Evolutionary conservation across 176 grass and related monocot genomes (phyloP).

Genomic region (Tuctoria greenei): DNA sequence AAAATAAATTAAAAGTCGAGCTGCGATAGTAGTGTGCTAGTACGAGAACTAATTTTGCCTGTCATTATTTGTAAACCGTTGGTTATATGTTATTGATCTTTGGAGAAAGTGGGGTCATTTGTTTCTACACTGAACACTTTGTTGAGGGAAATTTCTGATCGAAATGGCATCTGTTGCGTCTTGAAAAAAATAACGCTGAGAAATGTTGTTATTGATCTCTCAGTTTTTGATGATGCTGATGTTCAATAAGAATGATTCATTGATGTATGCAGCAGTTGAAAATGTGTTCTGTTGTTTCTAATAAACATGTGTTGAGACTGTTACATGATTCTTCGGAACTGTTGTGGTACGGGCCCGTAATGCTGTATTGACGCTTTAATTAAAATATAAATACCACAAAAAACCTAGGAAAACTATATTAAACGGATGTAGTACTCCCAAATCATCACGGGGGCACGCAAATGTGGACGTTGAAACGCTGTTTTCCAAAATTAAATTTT

Average conservation of each 20-base stretch:
- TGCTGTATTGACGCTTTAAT: not conserved
- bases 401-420: not conserved
- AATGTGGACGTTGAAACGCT: not conserved
- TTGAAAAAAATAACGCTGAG: not conserved
- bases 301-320: too few species aligned
- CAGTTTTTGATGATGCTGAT: not conserved
- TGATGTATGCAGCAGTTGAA: not conserved
- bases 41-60: constrained; percentile 3
- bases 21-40: constrained; percentile 57
- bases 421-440: not conserved
- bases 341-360: not conserved
- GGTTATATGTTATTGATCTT: not conserved
- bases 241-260: not conserved
- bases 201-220: too few species aligned
- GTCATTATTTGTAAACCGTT: constrained; percentile 39
- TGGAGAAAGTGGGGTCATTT: constrained; percentile 8
- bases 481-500: not conserved
- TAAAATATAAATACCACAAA: not conserved
- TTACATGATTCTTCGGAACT: not conserved
- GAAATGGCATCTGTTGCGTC: not conserved
- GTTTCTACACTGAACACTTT: constrained; percentile 1
- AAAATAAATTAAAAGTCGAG: constrained; percentile 78
- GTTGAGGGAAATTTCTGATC: not conserved
- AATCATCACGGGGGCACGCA: not conserved
- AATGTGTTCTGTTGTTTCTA: not conserved